Evolutionary conservation across 208 protist species (phyloP), one percentile per base, ranked within the genome.

Genomic region (Sergeia podlipaevii): DNA sequence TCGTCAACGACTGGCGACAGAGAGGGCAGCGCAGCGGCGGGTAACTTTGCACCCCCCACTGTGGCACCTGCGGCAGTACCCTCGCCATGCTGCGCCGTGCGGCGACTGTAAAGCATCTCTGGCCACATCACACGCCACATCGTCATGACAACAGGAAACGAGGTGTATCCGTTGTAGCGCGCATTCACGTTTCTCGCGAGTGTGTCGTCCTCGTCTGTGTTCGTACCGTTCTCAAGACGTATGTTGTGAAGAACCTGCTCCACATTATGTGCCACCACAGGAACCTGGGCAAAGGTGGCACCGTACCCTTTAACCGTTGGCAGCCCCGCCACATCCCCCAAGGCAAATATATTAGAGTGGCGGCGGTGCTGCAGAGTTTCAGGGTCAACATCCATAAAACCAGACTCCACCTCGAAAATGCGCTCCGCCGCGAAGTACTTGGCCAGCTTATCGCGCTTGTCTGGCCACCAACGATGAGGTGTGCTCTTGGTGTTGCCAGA

Each of bases 121-220:
- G 89, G 85, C 85, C 89, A 95, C 77, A 93, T 84, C 11, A 74
- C 77, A 20, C 83, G 74, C 85, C 85, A 93, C 28, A 76, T 77
- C 23, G 77, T 83, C 85, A 95, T 91, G 36, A 79, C 53, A 41
- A 95, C 50, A 47, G 82, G 74, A 62, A 85, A 93, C 20, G 82
- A 91, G 20, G 80, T 82, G 62, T 95, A 95, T 42, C 89, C 89
- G 27, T 81, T 58, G 49, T 81, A 88, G 23, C 42, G 44, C 2
- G 75, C 75, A 58, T 66, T 70, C 51, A 64, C 26, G 37, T 21
- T 11, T 1, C 52, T 51, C 30, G 38, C 30, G 34, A 1, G 26
- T 11, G 45, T 29, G 5, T 60, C 15, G 17, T 53, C 34, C 30
- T 57, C 55, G 23, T 13, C 29, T 65, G 57, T 20, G 4, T 28